A percentile compares a stretch with the other conserved stretches of the same genome.
phyloP scores from a whole-genome alignment of 441 rosid species.

The Melastoma candidum region DNA sequence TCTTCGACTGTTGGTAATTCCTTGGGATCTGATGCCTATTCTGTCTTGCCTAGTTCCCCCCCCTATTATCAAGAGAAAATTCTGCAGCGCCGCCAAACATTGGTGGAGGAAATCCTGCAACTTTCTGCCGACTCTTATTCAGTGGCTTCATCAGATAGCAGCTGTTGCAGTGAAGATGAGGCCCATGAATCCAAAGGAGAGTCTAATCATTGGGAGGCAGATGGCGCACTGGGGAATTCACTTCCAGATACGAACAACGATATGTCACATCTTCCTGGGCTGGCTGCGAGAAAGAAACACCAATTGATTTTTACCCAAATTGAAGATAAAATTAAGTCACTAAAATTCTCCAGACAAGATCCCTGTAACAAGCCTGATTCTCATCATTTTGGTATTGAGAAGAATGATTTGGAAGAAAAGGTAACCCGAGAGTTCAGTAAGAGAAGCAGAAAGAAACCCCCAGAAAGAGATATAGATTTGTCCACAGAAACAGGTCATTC shows the following conservation, averaged over 20 bases:
- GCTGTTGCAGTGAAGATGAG: constrained; percentile 71
- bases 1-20: constrained; percentile 34
- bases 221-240: constrained; percentile 15
- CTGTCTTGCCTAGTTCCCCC: constrained; percentile 56
- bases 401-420: constrained; percentile 29
- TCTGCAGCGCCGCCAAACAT: constrained; percentile 67
- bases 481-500: constrained; percentile 26
- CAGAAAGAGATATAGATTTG: constrained; percentile 47
- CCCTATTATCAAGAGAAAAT: constrained; percentile 82
- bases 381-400: constrained; percentile 27
- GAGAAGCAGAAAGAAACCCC: constrained; percentile 41
- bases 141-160: constrained; percentile 67
- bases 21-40: constrained; percentile 35
- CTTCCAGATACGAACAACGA: constrained; percentile 22
- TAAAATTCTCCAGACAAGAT: constrained; percentile 16
- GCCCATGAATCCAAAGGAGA: constrained; percentile 27
- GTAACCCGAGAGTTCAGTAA: constrained; percentile 28
- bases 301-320: constrained; percentile 19
- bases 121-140: constrained; percentile 82
- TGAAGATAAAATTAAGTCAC: constrained; percentile 24
- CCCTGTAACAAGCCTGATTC: constrained; percentile 17
- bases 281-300: constrained; percentile 25
- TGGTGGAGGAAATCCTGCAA: constrained; percentile 91
- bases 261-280: constrained; percentile 15
- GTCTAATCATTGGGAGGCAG: constrained; percentile 12